Conservation (phyloP, 805 yeast species). For the Monosporozyma siamensis region DNA sequence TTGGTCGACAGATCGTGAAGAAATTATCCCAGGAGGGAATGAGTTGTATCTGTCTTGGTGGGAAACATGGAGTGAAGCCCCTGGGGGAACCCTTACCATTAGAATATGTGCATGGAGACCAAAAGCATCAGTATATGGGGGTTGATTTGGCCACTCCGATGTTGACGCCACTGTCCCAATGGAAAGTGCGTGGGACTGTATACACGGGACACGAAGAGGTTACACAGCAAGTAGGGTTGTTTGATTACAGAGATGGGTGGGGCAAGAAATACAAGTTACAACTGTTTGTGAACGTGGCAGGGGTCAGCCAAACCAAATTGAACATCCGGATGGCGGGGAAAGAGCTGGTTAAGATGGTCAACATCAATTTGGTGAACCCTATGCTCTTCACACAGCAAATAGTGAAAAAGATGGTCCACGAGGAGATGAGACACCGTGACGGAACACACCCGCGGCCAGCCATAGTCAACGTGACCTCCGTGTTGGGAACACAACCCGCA, state of each 20-base stretch:
- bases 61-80: slow-evolving; percentile 13
- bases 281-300: slow-evolving; percentile 27
- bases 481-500: slow-evolving; percentile 14
- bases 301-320: slow-evolving; percentile 22
- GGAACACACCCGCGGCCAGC: slow-evolving; percentile 6
- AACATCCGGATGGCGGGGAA: slow-evolving; percentile 14
- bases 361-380: slow-evolving; percentile 22
- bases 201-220: not conserved
- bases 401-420: slow-evolving; percentile 18
- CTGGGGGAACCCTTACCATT: not conserved
- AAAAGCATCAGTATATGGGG: slow-evolving; percentile 13
- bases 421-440: not conserved
- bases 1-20: slow-evolving; percentile 31
- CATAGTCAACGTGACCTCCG: slow-evolving; percentile 25
- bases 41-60: slow-evolving; percentile 22
- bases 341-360: slow-evolving; percentile 16
- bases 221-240: not conserved
- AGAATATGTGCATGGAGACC: slow-evolving; percentile 7
- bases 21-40: slow-evolving; percentile 21
- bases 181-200: not conserved
- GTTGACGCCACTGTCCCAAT: not conserved
- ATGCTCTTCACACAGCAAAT: slow-evolving; percentile 19
- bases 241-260: not conserved
- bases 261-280: not conserved
- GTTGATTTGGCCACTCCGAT: slow-evolving; percentile 14